Evolutionary conservation across 176 grass and related monocot genomes (phyloP).

Genomic region (Bonia amplexicaulis): DNA sequence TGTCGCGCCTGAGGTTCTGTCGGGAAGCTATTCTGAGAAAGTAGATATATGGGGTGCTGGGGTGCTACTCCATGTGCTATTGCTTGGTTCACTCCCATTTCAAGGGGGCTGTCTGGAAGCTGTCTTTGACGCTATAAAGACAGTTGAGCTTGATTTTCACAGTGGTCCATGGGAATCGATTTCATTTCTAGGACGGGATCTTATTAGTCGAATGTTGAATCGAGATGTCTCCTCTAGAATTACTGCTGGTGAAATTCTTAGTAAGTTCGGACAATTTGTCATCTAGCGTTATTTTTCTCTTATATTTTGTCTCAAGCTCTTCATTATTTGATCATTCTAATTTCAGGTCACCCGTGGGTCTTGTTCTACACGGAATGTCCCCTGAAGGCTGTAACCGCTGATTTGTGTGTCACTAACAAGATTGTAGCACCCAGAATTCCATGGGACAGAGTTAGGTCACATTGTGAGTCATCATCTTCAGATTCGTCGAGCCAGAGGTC

Average conservation of each 20-base stretch:
- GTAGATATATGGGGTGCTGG: conserved; percentile 90
- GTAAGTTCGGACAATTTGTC: conserved; percentile 36
- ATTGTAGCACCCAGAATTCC: conserved; percentile 31
- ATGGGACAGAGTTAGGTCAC: conserved; percentile 36
- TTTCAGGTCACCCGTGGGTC: conserved; percentile 92
- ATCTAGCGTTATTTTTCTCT: neutral
- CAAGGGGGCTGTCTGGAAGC: conserved; percentile 64
- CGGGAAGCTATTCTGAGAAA: conserved; percentile 80
- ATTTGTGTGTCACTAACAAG: conserved; percentile 43
- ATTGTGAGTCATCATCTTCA: conserved; percentile 33
- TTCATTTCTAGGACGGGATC: conserved; percentile 65
- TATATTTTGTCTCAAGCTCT: neutral
- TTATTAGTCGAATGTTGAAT: conserved; percentile 70
- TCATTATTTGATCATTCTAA: conserved; percentile 8
- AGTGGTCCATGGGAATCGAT: conserved; percentile 56
- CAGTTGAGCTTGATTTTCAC: conserved; percentile 67
- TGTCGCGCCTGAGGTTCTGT: conserved; percentile 91
- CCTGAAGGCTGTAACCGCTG: conserved; percentile 35
- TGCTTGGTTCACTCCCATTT: conserved; percentile 87
- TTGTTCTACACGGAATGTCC: conserved; percentile 58
- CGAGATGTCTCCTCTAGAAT: conserved; percentile 70
- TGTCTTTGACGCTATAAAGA: conserved; percentile 86
- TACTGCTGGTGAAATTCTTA: conserved; percentile 61
- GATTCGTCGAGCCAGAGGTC: conserved; percentile 40
- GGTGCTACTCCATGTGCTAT: conserved; percentile 75